These are phyloP conservation scores for Austroboletus novae-zelandiae DNA, from an alignment of 1,284 basidiomycete species.

Conservation along the genomic window DNA sequence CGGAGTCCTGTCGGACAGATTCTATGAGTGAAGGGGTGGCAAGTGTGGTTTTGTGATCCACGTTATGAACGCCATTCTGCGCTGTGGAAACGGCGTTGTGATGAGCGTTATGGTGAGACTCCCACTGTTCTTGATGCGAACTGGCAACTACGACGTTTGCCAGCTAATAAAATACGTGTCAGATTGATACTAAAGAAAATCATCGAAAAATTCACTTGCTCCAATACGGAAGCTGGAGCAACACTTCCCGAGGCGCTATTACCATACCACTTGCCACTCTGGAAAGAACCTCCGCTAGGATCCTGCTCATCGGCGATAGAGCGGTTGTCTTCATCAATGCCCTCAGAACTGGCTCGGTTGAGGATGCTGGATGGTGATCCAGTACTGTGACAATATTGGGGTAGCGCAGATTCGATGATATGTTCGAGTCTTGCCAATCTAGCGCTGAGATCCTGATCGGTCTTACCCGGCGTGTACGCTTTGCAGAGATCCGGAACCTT, in stretches of 20 bases:
- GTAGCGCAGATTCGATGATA: constrained; percentile 73
- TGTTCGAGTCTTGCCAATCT: constrained; percentile 73
- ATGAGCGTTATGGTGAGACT: constrained; percentile 14
- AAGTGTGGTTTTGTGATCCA: constrained; percentile 29
- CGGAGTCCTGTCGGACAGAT: constrained; percentile 50
- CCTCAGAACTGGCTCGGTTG: constrained; percentile 46
- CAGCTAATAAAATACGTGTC: constrained; percentile 40
- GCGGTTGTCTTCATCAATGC: constrained; percentile 55
- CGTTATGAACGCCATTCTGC: constrained; percentile 25
- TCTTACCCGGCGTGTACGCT: constrained; percentile 80
- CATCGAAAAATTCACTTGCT: constrained; percentile 54
- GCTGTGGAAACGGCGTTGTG: constrained; percentile 6
- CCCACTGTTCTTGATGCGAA: constrained; percentile 32
- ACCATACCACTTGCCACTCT: constrained; percentile 83
- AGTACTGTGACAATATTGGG: constrained; percentile 57
- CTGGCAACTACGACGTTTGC: constrained; percentile 54
- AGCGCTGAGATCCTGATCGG: constrained; percentile 73
- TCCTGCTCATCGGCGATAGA: constrained; percentile 74
- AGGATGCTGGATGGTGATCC: constrained; percentile 35
- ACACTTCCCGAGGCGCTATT: constrained; percentile 76
- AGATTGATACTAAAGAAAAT: constrained; percentile 11
- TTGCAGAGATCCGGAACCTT: constrained; percentile 84
- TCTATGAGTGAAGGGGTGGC: constrained; percentile 37
- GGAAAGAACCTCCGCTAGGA: constrained; percentile 69
- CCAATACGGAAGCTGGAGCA: constrained; percentile 71